These are phyloP conservation scores for Exophiala dermatitidis DNA, from an alignment of 2,329 filamentous ascomycete genomes.

Conservation along the genomic window DNA sequence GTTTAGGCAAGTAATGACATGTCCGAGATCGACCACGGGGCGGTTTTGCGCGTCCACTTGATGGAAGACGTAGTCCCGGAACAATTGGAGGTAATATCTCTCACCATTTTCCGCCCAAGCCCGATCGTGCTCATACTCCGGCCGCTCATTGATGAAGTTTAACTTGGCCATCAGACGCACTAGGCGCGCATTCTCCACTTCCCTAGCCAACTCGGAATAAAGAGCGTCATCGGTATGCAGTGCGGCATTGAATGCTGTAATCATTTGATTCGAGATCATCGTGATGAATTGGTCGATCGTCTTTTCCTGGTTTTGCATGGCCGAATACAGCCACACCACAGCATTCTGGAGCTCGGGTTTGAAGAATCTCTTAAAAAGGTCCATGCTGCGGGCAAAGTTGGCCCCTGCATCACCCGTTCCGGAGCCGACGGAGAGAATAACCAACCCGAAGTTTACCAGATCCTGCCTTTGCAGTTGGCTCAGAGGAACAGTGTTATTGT, in stretches of 20 bases:
- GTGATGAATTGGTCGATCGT: constrained; percentile 69
- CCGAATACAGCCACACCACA: constrained; percentile 71
- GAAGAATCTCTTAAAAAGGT: constrained; percentile 69
- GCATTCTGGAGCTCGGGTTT: constrained; percentile 71
- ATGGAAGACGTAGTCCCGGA: constrained; percentile 95
- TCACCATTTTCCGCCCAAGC: constrained; percentile 90
- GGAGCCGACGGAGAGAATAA: constrained; percentile 75
- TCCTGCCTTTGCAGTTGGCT: constrained; percentile 82
- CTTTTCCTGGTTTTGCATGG: constrained; percentile 58
- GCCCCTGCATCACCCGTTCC: constrained; percentile 53
- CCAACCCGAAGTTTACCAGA: constrained; percentile 71
- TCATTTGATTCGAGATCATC: constrained; percentile 70
- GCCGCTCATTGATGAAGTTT: constrained; percentile 80
- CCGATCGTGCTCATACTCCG: constrained; percentile 69
- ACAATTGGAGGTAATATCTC: constrained; percentile 85
- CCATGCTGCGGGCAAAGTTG: constrained; percentile 64
- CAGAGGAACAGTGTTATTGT: constrained; percentile 50
- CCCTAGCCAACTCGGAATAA: constrained; percentile 62
- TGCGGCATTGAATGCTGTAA: constrained; percentile 66
- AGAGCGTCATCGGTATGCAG: constrained; percentile 74
- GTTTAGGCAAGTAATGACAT: constrained; percentile 79
- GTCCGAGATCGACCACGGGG: constrained; percentile 76
- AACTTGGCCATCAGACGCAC: constrained; percentile 77
- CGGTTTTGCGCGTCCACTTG: constrained; percentile 81
- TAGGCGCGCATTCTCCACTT: constrained; percentile 83